A percentile compares a stretch with the other conserved stretches of the same genome.
Evolutionary conservation across 345 rosid genomes (phyloP).

Genomic region (Heritiera littoralis): DNA sequence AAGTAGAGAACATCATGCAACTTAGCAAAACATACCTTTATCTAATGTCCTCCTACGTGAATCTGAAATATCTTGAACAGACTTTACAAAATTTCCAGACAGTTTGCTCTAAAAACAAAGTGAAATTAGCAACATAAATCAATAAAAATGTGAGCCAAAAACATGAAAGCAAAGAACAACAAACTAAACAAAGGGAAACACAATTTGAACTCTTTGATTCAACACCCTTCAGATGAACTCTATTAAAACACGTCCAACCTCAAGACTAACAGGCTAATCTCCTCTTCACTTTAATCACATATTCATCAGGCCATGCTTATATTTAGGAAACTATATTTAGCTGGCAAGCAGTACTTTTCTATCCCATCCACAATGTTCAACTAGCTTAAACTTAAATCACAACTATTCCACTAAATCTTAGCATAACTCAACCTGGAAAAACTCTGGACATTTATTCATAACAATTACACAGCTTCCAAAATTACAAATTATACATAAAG

Average conservation of each 20-base stretch:
- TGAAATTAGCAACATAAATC: slow-evolving; percentile 7
- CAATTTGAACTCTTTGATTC: background rate
- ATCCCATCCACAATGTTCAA: background rate
- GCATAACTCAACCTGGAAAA: background rate
- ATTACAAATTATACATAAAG: background rate
- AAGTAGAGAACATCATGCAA: background rate
- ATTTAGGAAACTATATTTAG: background rate
- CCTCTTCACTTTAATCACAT: background rate
- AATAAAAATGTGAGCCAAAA: background rate
- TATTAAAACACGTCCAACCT: background rate
- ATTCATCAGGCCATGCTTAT: background rate
- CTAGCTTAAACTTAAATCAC: background rate
- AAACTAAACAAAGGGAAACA: slow-evolving; percentile 6
- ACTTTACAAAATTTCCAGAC: slow-evolving; percentile 54
- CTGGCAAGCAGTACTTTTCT: background rate
- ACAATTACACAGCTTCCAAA: background rate
- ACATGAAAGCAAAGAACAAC: background rate
- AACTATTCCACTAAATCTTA: background rate
- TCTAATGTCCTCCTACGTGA: slow-evolving; percentile 57
- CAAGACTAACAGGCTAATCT: background rate
- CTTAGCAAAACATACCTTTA: slow-evolving; percentile 38
- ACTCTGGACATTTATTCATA: background rate
- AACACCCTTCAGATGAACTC: background rate
- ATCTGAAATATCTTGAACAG: slow-evolving; percentile 46
- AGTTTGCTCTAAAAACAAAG: slow-evolving; percentile 49